Evolutionary conservation across 768 basidiomycete genomes (phyloP).

Genomic region (Tephrocybe sp.): DNA sequence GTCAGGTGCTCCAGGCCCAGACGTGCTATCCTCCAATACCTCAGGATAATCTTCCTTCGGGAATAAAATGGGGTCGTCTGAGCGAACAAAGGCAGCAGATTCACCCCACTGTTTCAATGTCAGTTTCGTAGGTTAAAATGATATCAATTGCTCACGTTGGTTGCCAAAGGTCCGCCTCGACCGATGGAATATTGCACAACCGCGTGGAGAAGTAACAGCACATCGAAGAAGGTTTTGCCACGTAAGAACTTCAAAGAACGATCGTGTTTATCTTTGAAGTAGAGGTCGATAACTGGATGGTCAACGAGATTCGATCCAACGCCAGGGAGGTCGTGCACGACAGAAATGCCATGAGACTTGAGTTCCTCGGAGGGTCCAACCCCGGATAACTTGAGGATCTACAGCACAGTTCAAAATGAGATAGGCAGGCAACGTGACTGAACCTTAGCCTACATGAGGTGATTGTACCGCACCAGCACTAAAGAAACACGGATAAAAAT

Average conservation of each 20-base stretch:
- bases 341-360: conserved; percentile 47
- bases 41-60: conserved; percentile 31
- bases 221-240: conserved; percentile 26
- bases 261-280: conserved; percentile 51
- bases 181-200: conserved; percentile 40
- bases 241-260: conserved; percentile 39
- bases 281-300: conserved; percentile 56
- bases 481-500: not conserved
- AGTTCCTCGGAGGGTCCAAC: conserved; percentile 69
- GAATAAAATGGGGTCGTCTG: conserved; percentile 47
- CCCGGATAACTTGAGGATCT: conserved; percentile 75
- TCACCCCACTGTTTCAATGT: conserved; percentile 43
- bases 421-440: not conserved
- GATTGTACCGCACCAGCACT: conserved; percentile 64
- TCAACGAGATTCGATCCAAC: conserved; percentile 77
- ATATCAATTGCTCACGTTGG: conserved; percentile 42
- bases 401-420: not conserved
- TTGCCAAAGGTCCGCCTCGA: conserved; percentile 49
- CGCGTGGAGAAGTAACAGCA: conserved; percentile 30
- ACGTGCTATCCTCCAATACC: conserved; percentile 36
- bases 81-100: conserved; percentile 53
- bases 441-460: conserved; percentile 40
- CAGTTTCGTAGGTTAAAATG: not conserved
- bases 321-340: conserved; percentile 64
- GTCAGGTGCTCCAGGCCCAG: conserved; percentile 39